Percentiles rank a stretch among this genome's conserved stretches.
Evolutionary conservation across 192 early-diverging fungal species (phyloP).

Genomic region (Dimargaris cristalligena): DNA sequence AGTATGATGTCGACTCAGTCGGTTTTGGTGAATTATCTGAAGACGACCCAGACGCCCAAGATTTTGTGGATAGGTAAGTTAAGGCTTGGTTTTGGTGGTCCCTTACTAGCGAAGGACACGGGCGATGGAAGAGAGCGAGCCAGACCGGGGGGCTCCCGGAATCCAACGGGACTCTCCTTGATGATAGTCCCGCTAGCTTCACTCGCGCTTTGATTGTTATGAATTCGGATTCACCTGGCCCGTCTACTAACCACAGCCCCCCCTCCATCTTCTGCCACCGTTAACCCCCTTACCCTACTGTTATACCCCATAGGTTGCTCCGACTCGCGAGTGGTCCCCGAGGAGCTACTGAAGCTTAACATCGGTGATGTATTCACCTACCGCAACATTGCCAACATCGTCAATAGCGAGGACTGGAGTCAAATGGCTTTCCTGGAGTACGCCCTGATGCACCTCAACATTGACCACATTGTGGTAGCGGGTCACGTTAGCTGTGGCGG

Average conservation of each 20-base stretch:
- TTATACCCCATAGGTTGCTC: background rate
- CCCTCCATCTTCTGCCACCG: background rate
- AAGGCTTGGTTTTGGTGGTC: background rate
- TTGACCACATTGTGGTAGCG: slow-evolving; percentile 65
- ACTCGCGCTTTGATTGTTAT: background rate
- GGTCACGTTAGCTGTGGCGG: slow-evolving; percentile 46
- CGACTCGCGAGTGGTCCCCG: slow-evolving; percentile 6
- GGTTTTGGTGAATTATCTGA: background rate
- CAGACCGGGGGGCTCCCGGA: background rate
- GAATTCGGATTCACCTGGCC: background rate
- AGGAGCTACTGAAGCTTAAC: background rate
- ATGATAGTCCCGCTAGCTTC: background rate
- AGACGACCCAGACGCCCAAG: background rate
- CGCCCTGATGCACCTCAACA: slow-evolving; percentile 64
- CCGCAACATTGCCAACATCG: slow-evolving; percentile 80
- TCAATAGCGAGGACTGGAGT: slow-evolving; percentile 52
- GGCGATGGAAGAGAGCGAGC: background rate
- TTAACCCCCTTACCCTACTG: background rate
- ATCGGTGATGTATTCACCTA: slow-evolving; percentile 77
- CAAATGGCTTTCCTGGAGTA: slow-evolving; percentile 66
- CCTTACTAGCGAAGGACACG: background rate
- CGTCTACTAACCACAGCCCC: background rate
- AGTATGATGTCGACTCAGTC: background rate
- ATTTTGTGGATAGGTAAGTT: slow-evolving; percentile 4
- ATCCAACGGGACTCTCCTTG: background rate